Evolutionary conservation across 2,329 filamentous ascomycete species (phyloP).

Genomic region (Fusarium sp.): DNA sequence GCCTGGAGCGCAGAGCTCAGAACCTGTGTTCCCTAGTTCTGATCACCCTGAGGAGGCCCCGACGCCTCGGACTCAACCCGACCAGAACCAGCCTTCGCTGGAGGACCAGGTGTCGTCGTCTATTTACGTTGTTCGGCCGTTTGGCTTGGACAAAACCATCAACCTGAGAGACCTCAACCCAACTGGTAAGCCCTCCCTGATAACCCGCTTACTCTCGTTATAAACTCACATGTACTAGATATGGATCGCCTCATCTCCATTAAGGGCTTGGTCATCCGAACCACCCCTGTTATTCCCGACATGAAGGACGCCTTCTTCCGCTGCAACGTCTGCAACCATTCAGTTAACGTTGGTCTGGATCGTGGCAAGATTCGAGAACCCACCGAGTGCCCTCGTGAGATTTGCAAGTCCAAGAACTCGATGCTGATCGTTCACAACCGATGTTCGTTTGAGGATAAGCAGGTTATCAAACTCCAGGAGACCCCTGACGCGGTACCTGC

Average conservation of each 20-base stretch:
- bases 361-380: constrained; percentile 97
- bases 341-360: constrained; percentile 90
- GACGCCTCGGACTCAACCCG: constrained; percentile 55
- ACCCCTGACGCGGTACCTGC: constrained; percentile 95
- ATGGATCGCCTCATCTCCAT: constrained; percentile 97
- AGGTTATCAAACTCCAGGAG: constrained; percentile 98
- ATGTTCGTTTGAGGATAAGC: constrained; percentile 94
- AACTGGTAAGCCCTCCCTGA: constrained; percentile 64
- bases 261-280: constrained; percentile 95
- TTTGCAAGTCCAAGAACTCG: constrained; percentile 88
- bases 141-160: constrained; percentile 85
- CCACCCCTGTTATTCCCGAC: constrained; percentile 95
- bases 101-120: constrained; percentile 85
- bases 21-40: constrained; percentile 83
- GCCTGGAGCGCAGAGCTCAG: constrained; percentile 71
- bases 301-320: constrained; percentile 99
- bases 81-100: constrained; percentile 66
- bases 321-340: constrained; percentile 93
- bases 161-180: constrained; percentile 97
- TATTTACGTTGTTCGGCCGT: constrained; percentile 88
- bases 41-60: constrained; percentile 69
- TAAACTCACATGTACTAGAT: constrained; percentile 61
- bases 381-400: constrained; percentile 84
- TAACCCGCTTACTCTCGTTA: background rate
- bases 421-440: constrained; percentile 99